Conservation (phyloP, 2,329 filamentous ascomycete species). For the Decorospora gaudefroyi region DNA sequence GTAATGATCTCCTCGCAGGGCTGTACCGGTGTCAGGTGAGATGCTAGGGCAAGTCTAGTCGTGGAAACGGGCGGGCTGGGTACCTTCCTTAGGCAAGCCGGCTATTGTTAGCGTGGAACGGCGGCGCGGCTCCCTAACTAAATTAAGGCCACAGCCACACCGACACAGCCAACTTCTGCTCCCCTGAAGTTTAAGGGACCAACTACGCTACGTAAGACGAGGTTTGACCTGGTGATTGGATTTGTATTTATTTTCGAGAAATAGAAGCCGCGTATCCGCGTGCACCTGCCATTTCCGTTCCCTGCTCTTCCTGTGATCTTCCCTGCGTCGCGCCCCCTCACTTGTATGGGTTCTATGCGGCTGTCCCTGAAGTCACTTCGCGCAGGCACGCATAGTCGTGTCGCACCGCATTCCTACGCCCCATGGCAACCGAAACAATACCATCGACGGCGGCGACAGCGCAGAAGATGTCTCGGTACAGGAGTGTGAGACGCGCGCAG, state of each 20-base stretch:
- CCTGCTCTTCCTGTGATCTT: conserved; percentile 12
- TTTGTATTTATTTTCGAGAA: conserved; percentile 18
- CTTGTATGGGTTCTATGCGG: conserved; percentile 15
- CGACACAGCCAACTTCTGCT: conserved; percentile 14
- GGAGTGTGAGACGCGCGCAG: conserved; percentile 58
- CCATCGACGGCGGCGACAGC: conserved; percentile 27
- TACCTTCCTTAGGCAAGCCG: conserved; percentile 2
- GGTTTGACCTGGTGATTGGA: conserved; percentile 15
- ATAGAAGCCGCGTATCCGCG: conserved; percentile 29
- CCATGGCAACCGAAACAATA: conserved; percentile 42
- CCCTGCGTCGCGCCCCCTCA: conserved; percentile 15
- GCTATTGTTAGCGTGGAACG: conserved; percentile 17
- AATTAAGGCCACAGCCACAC: conserved; percentile 6
- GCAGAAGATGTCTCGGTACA: conserved; percentile 62
- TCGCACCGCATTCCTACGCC: conserved; percentile 29
- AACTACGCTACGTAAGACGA: conserved; percentile 15
- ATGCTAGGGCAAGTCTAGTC: conserved; percentile 2
- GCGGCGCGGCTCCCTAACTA: conserved; percentile 8
- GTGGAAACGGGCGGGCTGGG: conserved; percentile 3
- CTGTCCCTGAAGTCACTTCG: conserved; percentile 24
- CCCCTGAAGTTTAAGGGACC: conserved; percentile 13
- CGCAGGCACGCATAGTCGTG: conserved; percentile 28
- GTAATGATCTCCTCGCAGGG: conserved; percentile 1
- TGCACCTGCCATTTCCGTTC: conserved; percentile 28
- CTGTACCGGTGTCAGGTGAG: background rate